Percentiles rank a stretch among this genome's conserved stretches.
Conservation (phyloP, 192 early-diverging fungal species). For the Allomyces javanicus region DNA sequence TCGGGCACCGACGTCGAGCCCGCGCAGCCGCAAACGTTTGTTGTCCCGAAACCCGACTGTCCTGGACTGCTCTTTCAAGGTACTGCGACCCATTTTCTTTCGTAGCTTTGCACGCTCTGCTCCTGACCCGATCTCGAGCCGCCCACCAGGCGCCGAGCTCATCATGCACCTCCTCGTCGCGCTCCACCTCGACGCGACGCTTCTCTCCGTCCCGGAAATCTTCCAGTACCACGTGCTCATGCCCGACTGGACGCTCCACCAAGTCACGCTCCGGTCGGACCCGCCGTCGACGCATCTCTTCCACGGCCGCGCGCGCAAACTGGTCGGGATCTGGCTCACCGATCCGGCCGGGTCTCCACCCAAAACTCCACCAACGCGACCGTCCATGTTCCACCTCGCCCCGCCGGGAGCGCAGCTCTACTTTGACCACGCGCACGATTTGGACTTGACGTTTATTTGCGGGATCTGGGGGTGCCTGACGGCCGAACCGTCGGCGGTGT, state of each 20-base stretch:
- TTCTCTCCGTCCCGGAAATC: neutral
- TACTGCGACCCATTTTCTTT: too few species aligned
- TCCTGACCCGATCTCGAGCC: too few species aligned
- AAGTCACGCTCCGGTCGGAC: neutral
- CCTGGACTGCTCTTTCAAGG: too few species aligned
- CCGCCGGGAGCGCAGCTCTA: neutral
- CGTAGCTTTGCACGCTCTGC: too few species aligned
- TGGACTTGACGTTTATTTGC: neutral
- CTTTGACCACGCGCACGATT: neutral
- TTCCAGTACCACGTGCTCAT: neutral
- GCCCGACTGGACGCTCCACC: neutral
- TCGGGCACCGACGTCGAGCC: too few species aligned
- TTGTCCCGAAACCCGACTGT: too few species aligned
- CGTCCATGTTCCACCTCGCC: too few species aligned
- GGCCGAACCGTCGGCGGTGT: neutral
- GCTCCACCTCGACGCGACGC: neutral
- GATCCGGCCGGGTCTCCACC: neutral
- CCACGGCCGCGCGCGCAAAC: neutral
- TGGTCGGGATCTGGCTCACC: neutral
- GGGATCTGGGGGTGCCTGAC: neutral
- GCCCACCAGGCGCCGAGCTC: neutral
- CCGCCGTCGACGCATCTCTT: neutral
- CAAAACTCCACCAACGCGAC: too few species aligned
- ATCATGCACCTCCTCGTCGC: neutral
- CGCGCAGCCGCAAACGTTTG: too few species aligned